phyloP scores from a whole-genome alignment of 805 yeast genomes.

The Metschnikowia continentalis region DNA sequence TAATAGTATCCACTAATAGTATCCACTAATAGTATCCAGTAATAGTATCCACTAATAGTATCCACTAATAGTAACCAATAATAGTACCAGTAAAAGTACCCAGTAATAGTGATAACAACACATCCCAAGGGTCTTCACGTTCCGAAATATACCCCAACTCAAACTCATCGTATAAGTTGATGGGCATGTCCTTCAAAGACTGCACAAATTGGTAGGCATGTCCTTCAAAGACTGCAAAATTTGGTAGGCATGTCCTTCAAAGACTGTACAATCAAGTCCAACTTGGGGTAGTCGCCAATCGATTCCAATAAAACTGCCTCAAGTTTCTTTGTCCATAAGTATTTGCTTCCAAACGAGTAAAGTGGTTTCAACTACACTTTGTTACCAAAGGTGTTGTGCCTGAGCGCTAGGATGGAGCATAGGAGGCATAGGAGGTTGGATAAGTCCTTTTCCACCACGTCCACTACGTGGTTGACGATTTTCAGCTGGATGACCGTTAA shows the following conservation, averaged over 20 bases:
- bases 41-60: too few species aligned
- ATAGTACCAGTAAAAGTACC: too few species aligned
- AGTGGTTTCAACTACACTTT: constrained; percentile 79
- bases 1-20: too few species aligned
- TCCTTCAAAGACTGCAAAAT: too few species aligned
- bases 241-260: constrained; percentile 79
- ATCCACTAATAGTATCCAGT: too few species aligned
- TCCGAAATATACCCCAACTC: constrained; percentile 81
- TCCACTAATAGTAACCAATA: too few species aligned
- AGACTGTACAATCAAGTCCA: constrained; percentile 70
- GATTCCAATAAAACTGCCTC: constrained; percentile 69
- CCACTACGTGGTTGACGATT: constrained; percentile 60
- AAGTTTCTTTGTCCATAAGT: constrained; percentile 93
- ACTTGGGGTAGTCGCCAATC: constrained; percentile 57
- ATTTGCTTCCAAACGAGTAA: constrained; percentile 93
- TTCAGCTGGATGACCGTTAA: constrained; percentile 86
- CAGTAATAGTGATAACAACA: too few species aligned
- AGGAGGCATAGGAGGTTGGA: constrained; percentile 62
- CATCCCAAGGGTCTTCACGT: constrained; percentile 93
- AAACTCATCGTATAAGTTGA: constrained; percentile 82
- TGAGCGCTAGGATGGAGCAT: constrained; percentile 75
- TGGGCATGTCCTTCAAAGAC: constrained; percentile 90
- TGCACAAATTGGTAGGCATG: too few species aligned
- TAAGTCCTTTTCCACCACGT: constrained; percentile 51
- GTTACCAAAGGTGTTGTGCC: constrained; percentile 92